Conservation (phyloP, 768 basidiomycete species). For the Auricularia cornea region DNA sequence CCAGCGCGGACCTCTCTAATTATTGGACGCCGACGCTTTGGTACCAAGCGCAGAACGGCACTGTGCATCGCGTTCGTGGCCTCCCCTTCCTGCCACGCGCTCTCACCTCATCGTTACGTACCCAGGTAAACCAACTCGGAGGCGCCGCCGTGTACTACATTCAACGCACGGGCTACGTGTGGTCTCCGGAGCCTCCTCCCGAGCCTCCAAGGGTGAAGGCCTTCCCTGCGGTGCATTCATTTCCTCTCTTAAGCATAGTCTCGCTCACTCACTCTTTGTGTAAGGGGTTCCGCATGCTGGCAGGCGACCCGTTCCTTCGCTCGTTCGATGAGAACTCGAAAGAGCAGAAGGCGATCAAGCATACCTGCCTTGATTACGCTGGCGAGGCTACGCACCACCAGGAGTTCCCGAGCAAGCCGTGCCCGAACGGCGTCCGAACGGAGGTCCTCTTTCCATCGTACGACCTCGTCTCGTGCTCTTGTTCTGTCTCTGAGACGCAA, state of each 20-base stretch:
- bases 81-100: no score
- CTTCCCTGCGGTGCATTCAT: not conserved
- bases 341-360: slow-evolving; percentile 32
- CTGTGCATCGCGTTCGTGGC: not conserved
- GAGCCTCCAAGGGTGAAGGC: not conserved
- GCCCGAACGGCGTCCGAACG: slow-evolving; percentile 20
- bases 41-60: not conserved
- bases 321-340: slow-evolving; percentile 35
- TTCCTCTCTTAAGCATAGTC: not conserved
- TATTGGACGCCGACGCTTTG: not conserved
- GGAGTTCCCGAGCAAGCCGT: slow-evolving; percentile 13
- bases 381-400: slow-evolving; percentile 12
- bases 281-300: slow-evolving; percentile 27
- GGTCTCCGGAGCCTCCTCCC: not conserved
- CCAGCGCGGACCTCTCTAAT: not conserved
- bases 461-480: not conserved
- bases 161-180: not conserved
- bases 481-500: not conserved
- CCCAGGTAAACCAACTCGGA: not conserved
- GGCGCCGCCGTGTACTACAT: not conserved
- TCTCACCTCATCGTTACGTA: not conserved
- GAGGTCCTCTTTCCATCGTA: slow-evolving; percentile 23
- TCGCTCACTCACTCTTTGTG: not conserved
- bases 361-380: slow-evolving; percentile 33
- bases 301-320: slow-evolving; percentile 38